Base-by-base conservation (phyloP, 2,329 filamentous ascomycete species). In the Lizonia empirigonia region DNA sequence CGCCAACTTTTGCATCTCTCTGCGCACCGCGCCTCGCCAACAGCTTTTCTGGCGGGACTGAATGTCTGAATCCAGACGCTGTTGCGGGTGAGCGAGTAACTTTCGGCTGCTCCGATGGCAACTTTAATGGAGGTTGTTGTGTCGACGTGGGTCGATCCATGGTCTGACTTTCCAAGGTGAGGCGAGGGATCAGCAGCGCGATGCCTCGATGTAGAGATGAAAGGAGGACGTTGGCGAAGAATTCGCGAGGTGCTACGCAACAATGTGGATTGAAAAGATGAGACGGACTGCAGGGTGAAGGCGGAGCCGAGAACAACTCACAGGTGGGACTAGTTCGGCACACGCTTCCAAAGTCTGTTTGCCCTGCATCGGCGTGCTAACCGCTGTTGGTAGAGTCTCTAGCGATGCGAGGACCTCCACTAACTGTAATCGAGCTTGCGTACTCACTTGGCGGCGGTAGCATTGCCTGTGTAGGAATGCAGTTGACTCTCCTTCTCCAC, bases 271-370 rank as follows among this genome's bases (percentile, higher is more conserved):
- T 50, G 55, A 58, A 42, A 57, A 57, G 45, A 50, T 44, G 47
- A 61, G 61, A 47, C 55, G 59, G 60, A 56, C 50, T 58, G 59
- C 58, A 56, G 64, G 48, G 46, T 59, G 54, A 50, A 64, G 46
- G 59, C 51, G 55, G 57, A 62, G 56, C 65, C 60, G 63, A 56
- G 42, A 29, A n/a, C 24, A 27, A 32, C 23, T 36, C 36, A 29
- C 26, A n/a, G 30, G 24, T 51, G 49, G 42, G 35, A 33, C 41
- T 24, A 40, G 37, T 42, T 33, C 20, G 27, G 42, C 32, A 42
- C 37, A 46, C n/a, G 44, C n/a, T 39, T 37, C 34, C n/a, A n/a
- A n/a, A n/a, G n/a, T n/a, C n/a, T n/a, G 26, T 36, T 38, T 44
- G 44, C 50, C 50, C 50, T 53, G 44, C 50, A 41, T 53, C 51